Evolutionary conservation across 768 basidiomycete species (phyloP), one percentile per base, ranked within the genome.

Genomic region (Termitomyces sp.): DNA sequence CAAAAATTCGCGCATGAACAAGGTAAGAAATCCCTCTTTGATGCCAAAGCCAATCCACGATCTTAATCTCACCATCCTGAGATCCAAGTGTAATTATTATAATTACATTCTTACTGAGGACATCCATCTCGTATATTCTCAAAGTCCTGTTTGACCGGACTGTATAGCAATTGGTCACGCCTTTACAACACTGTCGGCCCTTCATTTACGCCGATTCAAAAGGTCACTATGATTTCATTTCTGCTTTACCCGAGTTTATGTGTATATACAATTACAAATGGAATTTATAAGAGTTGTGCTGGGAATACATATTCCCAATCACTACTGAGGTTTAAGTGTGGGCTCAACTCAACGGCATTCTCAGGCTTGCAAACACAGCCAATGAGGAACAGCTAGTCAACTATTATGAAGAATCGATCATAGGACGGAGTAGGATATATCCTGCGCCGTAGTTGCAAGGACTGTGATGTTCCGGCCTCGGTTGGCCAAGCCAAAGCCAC

Each of bases 321-420:
- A 28, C 28, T 28, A 28, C 28, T 28, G 6, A 7, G 30, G 30
- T 30, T 30, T 6, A 30, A 30, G 30, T 30, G 30, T 30, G 30
- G 5, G 30, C 7, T 26, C 14, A 3, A 20, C 62, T 79, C 71
- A 83, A 76, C 83, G 87, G 83, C 84, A 86, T 60, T 80, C 78
- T 77, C 80, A 52, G 81, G 67, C 71, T 80, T 78, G 79, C 85
- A 86, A 28, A 58, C 59, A 76, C 85, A 88, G 61, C 84, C 86
- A 57, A 14, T 45, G n/a, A 47, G 61, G 55, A 33, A 13, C 47
- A 13, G 28, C 11, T 0, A n/a, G 28, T 30, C 2, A 2, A 20
- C 10, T 35, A 2, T 35, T 0, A 22, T n/a, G 20, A 32, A 22
- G 45, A 18, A 35, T 9, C 0, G 9, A 41, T 40, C 8, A 24